Conservation (phyloP, 1,139 yeast species). For the Spencermartinsiella ligniputridi region DNA sequence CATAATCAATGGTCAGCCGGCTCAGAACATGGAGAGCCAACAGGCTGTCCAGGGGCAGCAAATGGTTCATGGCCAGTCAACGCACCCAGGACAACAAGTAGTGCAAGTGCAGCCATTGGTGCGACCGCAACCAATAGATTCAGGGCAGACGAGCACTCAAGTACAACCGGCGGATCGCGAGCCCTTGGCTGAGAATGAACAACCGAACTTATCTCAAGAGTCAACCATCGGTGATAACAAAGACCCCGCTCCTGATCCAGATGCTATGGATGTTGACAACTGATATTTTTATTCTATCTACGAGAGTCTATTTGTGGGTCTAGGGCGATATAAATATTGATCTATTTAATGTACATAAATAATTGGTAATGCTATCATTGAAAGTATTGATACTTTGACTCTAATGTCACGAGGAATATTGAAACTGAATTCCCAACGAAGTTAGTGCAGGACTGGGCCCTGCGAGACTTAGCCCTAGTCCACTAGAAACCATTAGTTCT, state of each 20-base stretch:
- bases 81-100: background rate
- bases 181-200: no score
- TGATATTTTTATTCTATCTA: no score
- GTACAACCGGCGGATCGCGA: no score
- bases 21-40: background rate
- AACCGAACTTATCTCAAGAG: no score
- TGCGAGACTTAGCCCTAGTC: constrained; percentile 47
- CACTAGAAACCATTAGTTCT: constrained; percentile 76
- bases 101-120: background rate
- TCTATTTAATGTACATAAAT: background rate
- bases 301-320: no score
- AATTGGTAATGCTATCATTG: no score
- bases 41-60: background rate
- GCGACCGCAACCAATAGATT: background rate
- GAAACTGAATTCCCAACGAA: constrained; percentile 37
- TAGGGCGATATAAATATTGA: no score
- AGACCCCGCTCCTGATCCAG: no score
- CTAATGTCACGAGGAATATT: constrained; percentile 28
- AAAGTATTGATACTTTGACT: no score
- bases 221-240: no score
- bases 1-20: background rate
- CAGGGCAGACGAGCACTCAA: background rate
- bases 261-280: background rate
- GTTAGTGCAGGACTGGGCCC: constrained; percentile 31
- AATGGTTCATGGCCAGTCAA: background rate